These are phyloP conservation scores for Chenopodium formosanum DNA, from an alignment of 148 eudicot species.

Conservation along the genomic window DNA sequence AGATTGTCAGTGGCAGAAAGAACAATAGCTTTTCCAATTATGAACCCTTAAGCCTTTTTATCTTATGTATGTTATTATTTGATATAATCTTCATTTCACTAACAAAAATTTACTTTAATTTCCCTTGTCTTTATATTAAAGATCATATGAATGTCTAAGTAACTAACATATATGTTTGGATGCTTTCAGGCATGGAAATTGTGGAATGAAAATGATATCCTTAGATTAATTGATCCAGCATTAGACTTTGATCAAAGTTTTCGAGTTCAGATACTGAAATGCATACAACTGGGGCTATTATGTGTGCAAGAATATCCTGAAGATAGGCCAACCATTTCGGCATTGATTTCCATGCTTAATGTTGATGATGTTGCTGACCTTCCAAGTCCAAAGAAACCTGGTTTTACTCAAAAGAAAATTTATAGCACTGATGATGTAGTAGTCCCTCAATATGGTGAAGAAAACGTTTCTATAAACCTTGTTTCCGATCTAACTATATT, in stretches of 20 bases:
- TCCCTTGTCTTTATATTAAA: no score
- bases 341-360: conserved; percentile 42
- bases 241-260: conserved; percentile 11
- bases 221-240: conserved; percentile 30
- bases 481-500: conserved; percentile 4
- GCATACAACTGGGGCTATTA: conserved; percentile 46
- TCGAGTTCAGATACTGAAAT: conserved; percentile 29
- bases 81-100: no score
- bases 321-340: conserved; percentile 44
- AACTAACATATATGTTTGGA: background rate
- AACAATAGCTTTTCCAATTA: conserved; percentile 24
- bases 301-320: conserved; percentile 58
- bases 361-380: conserved; percentile 27
- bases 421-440: background rate
- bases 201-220: conserved; percentile 40
- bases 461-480: background rate
- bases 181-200: conserved; percentile 60
- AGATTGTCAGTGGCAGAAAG: conserved; percentile 43
- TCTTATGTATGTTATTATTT: conserved; percentile 29
- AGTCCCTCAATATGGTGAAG: background rate
- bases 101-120: no score
- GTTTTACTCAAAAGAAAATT: conserved; percentile 22
- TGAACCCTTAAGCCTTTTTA: conserved; percentile 24
- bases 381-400: conserved; percentile 38
- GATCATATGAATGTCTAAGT: background rate